Conservation (phyloP, 208 protist genomes). For the Dictyostelium gargantuum region DNA sequence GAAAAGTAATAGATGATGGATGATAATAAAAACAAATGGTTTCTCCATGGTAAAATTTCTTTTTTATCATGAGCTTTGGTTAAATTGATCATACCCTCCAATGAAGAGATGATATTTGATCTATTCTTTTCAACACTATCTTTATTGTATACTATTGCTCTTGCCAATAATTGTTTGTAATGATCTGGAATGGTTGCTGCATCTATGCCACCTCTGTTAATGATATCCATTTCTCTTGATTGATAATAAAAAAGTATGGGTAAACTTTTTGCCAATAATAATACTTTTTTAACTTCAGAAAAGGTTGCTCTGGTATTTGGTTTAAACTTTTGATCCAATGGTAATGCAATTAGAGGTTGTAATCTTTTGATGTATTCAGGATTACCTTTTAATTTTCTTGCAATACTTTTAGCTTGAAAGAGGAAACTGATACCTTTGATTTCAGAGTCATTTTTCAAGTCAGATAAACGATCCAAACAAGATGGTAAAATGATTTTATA, state of each 20-base stretch:
- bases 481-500: neutral
- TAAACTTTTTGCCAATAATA: neutral
- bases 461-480: neutral
- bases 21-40: neutral
- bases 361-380: neutral
- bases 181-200: neutral
- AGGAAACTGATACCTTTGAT: neutral
- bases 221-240: neutral
- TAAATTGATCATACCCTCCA: neutral
- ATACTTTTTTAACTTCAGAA: neutral
- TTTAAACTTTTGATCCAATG: neutral
- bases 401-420: neutral
- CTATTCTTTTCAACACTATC: neutral
- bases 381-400: neutral
- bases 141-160: neutral
- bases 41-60: constrained; percentile 7
- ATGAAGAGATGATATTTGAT: neutral
- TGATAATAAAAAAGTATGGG: neutral
- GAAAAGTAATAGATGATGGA: neutral
- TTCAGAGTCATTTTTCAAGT: neutral
- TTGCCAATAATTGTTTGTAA: neutral
- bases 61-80: neutral
- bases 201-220: neutral
- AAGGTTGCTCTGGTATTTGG: neutral
- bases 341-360: neutral